Base-by-base conservation (phyloP, 768 basidiomycete genomes). In the Tulasnella sp. region DNA sequence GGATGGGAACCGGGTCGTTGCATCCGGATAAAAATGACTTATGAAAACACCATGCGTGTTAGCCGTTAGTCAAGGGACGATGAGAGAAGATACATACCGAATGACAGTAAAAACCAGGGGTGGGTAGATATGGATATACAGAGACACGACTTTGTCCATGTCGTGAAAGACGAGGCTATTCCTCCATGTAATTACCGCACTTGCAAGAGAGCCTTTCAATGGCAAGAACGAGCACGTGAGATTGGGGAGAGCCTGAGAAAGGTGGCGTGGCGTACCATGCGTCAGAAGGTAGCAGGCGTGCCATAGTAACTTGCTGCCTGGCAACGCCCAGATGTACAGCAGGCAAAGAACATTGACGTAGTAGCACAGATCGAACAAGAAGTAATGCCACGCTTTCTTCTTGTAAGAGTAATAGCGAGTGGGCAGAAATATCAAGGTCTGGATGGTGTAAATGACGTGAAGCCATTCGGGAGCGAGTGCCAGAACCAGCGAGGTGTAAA, bases 111-210 rank as follows among this genome's bases (percentile, higher is more conserved):
- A 87, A 2, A 84, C 82, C 61, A 94, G 80, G 0, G 96, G 89
- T 0, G 88, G 78, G 65, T 96, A 97, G 57, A 98, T 84, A 67
- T 99, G 96, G 31, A 99, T 80, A 71, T 93, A 98, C 23, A 99
- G 72, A 8, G 86, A 90, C 15, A 88, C 97, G 66, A 97, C 87
- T 69, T 98, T 98, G 69, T 99, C 96, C 55, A 81, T 77, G 65
- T 94, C 92, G 65, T 99, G 96, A 72, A 99, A 99, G 2, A 99
- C 96, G 21, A 99, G 80, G 62, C 89, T 93, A 66, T 99, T 99
- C 60, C 96, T 78, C 96, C 96, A 99, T 8, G 94, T 97, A 63
- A 97, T 88, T 48, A 98, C 92, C 0, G 94, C 93, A 50, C 86
- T 89, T 0, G 89, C 93, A 31, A 96, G 77, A 0, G 86, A 79